A percentile compares a stretch with the other conserved stretches of the same genome.
Conservation (phyloP, 345 rosid genomes). For the Linum lewisii region DNA sequence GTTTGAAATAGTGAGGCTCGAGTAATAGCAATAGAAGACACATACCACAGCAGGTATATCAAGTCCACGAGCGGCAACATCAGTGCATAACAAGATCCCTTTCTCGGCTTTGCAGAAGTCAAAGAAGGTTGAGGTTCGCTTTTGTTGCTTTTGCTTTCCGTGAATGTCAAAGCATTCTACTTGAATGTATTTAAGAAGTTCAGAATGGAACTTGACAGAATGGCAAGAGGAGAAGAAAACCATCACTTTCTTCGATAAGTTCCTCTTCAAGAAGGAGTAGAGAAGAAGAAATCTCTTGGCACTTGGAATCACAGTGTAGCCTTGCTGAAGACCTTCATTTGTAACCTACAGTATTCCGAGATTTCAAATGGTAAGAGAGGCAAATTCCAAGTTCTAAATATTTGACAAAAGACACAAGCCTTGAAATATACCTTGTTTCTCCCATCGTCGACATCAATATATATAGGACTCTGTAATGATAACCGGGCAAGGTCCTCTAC, state of each 20-base stretch:
- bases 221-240: conserved; percentile 99
- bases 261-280: conserved; percentile 86
- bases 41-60: conserved; percentile 95
- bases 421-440: conserved; percentile 58
- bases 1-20: too few species aligned
- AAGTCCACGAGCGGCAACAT: conserved; percentile 98
- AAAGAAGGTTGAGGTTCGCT: conserved; percentile 82
- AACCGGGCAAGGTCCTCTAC: conserved; percentile 96
- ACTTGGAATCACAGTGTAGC: conserved; percentile 80
- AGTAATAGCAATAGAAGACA: too few species aligned
- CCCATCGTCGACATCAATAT: conserved; percentile 90
- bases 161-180: conserved; percentile 79
- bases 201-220: conserved; percentile 82
- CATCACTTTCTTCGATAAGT: conserved; percentile 83
- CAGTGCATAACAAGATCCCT: conserved; percentile 94
- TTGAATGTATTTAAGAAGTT: conserved; percentile 67
- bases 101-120: conserved; percentile 86
- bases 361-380: conserved; percentile 11
- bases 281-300: conserved; percentile 77
- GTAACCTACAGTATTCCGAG: conserved; percentile 52
- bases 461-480: conserved; percentile 75
- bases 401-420: conserved; percentile 5
- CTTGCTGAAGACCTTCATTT: conserved; percentile 92
- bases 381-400: conserved; percentile 2
- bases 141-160: conserved; percentile 92